Conservation (phyloP, 257 asterid genomes). For the Solanum habrochaites region DNA sequence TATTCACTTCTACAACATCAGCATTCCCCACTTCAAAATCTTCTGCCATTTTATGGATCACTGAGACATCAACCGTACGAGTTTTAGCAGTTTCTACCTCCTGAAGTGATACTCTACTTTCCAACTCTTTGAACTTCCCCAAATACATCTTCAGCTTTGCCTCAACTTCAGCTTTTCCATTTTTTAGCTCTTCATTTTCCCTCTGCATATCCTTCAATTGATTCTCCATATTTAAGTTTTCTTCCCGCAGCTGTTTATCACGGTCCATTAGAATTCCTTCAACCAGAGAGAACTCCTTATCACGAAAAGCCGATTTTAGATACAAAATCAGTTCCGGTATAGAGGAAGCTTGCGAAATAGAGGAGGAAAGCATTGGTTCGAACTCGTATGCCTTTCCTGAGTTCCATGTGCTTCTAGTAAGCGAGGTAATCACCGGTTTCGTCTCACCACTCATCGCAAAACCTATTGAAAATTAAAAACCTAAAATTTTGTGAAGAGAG, state of each 20-base stretch:
- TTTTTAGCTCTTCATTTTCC: background rate
- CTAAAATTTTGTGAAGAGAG: background rate
- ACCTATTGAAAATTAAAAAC: background rate
- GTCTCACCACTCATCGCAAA: background rate
- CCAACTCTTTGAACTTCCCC: background rate
- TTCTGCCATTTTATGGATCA: background rate
- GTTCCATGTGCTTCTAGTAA: background rate
- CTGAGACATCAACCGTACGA: background rate
- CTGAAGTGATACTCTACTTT: background rate
- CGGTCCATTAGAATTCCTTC: slow-evolving; percentile 11
- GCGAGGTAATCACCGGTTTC: background rate
- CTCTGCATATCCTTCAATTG: background rate
- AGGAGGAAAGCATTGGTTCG: background rate
- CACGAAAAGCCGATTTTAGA: slow-evolving; percentile 6
- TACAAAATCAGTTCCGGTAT: slow-evolving; percentile 16
- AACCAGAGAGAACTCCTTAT: slow-evolving; percentile 11
- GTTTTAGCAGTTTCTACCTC: background rate
- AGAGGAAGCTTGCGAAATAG: background rate
- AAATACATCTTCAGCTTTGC: background rate
- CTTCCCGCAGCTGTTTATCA: slow-evolving; percentile 5
- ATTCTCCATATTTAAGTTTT: slow-evolving; percentile 1
- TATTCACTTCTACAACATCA: background rate
- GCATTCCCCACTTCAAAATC: background rate
- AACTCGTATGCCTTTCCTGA: background rate
- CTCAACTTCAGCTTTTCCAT: slow-evolving; percentile 1